Conservation (phyloP, 1,139 yeast genomes). For the Spathaspora sp. region DNA sequence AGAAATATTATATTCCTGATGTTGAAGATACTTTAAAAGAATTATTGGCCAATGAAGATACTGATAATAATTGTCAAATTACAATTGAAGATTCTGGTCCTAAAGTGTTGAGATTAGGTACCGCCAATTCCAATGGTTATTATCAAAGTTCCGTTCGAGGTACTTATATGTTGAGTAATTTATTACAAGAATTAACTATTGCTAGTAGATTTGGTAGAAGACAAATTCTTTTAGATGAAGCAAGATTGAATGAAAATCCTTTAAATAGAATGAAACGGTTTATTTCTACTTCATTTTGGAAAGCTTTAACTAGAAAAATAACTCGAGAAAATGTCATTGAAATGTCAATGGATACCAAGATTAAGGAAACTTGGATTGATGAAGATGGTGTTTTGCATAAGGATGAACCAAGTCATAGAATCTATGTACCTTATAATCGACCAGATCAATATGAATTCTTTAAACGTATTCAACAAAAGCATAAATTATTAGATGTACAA, state of each 20-base stretch:
- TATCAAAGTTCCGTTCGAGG: slow-evolving; percentile 77
- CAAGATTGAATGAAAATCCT: slow-evolving; percentile 83
- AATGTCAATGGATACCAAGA: slow-evolving; percentile 81
- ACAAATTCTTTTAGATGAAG: slow-evolving; percentile 78
- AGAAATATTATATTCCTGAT: slow-evolving; percentile 70
- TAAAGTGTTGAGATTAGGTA: slow-evolving; percentile 80
- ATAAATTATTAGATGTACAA: slow-evolving; percentile 73
- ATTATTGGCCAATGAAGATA: slow-evolving; percentile 76
- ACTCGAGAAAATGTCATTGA: slow-evolving; percentile 61
- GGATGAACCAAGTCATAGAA: slow-evolving; percentile 56
- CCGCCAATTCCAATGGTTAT: slow-evolving; percentile 81
- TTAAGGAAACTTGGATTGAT: slow-evolving; percentile 53
- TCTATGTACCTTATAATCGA: slow-evolving; percentile 74
- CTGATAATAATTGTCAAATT: slow-evolving; percentile 82
- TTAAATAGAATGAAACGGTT: slow-evolving; percentile 74
- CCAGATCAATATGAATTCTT: slow-evolving; percentile 75
- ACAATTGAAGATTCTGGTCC: slow-evolving; percentile 94
- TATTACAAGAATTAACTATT: slow-evolving; percentile 85
- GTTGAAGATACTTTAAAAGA: slow-evolving; percentile 72
- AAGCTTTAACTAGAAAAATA: slow-evolving; percentile 68
- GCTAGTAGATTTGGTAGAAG: slow-evolving; percentile 80
- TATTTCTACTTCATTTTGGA: slow-evolving; percentile 82
- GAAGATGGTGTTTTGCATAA: slow-evolving; percentile 29
- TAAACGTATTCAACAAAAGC: slow-evolving; percentile 47
- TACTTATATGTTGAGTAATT: slow-evolving; percentile 85